Evolutionary conservation across 805 yeast species (phyloP).

Genomic region (Yamadazyma scolyti): DNA sequence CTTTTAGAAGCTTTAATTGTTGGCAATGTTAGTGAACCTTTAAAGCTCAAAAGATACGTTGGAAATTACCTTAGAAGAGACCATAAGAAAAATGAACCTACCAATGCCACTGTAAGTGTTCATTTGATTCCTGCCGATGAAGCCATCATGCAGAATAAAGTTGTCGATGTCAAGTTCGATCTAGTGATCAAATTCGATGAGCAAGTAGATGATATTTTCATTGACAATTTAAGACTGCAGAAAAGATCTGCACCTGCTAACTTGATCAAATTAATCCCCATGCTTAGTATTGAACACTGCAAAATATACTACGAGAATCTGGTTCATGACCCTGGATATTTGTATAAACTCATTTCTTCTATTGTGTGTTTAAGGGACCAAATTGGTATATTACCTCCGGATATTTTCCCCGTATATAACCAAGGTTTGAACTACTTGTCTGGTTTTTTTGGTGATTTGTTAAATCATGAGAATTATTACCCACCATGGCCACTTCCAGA

Average conservation of each 20-base stretch:
- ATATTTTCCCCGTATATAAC: constrained; percentile 68
- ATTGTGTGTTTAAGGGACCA: constrained; percentile 77
- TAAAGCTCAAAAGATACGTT: constrained; percentile 43
- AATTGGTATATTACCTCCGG: constrained; percentile 80
- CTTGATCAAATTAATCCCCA: constrained; percentile 66
- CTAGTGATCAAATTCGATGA: constrained; percentile 62
- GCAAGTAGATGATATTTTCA: constrained; percentile 38
- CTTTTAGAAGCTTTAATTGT: constrained; percentile 65
- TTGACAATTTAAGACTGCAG: constrained; percentile 24
- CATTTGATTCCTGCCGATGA: constrained; percentile 43
- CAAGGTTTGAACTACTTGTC: constrained; percentile 60
- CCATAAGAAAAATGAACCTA: constrained; percentile 12
- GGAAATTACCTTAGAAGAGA: constrained; percentile 39
- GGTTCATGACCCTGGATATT: constrained; percentile 30
- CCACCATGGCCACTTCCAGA: constrained; percentile 81
- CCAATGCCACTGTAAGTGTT: constrained; percentile 16
- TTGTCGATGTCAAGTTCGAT: constrained; percentile 42
- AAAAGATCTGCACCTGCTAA: constrained; percentile 40
- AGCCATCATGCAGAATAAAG: constrained; percentile 8
- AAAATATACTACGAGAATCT: constrained; percentile 38
- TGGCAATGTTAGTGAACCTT: constrained; percentile 48
- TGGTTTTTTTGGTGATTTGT: constrained; percentile 53
- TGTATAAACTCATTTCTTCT: constrained; percentile 74
- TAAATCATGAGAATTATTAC: constrained; percentile 15
- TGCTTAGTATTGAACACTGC: constrained; percentile 82